phyloP scores from a whole-genome alignment of 1,284 basidiomycete species.

The Sporisorium sorghi region DNA sequence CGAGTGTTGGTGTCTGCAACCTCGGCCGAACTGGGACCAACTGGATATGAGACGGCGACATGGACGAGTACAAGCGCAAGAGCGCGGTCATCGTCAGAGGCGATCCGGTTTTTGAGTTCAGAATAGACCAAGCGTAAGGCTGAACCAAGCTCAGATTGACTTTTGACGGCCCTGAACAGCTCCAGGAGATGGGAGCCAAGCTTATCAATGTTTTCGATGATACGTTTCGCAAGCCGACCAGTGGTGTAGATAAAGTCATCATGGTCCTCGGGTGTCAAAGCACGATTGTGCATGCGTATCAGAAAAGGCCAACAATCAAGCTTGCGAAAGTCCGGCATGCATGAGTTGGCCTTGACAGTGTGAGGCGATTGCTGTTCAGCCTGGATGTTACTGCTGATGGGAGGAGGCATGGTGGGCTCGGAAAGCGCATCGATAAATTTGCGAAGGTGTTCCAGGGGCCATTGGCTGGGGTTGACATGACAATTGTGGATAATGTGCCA shows the following conservation, averaged over 20 bases:
- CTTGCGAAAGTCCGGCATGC: neutral
- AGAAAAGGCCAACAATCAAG: neutral
- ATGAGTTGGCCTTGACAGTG: neutral
- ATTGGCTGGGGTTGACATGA: neutral
- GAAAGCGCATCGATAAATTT: neutral
- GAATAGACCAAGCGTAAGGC: neutral
- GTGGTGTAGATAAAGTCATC: too few relatives aligned
- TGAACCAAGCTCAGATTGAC: neutral
- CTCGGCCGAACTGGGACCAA: neutral
- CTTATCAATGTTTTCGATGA: neutral
- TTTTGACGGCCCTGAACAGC: neutral
- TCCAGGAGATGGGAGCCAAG: neutral
- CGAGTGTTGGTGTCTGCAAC: neutral
- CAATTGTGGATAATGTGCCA: neutral
- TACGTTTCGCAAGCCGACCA: neutral
- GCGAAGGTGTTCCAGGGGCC: neutral
- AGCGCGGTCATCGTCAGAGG: neutral
- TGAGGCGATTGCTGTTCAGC: neutral
- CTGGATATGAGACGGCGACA: neutral
- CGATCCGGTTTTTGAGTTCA: neutral
- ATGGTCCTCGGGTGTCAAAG: too few relatives aligned
- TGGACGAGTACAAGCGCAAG: conserved; percentile 2
- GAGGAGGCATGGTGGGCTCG: neutral
- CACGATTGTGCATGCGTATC: too few relatives aligned
- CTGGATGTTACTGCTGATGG: too few relatives aligned